These are phyloP conservation scores for Prillingera fragicola DNA, from an alignment of 1,284 basidiomycete species.

Conservation along the genomic window DNA sequence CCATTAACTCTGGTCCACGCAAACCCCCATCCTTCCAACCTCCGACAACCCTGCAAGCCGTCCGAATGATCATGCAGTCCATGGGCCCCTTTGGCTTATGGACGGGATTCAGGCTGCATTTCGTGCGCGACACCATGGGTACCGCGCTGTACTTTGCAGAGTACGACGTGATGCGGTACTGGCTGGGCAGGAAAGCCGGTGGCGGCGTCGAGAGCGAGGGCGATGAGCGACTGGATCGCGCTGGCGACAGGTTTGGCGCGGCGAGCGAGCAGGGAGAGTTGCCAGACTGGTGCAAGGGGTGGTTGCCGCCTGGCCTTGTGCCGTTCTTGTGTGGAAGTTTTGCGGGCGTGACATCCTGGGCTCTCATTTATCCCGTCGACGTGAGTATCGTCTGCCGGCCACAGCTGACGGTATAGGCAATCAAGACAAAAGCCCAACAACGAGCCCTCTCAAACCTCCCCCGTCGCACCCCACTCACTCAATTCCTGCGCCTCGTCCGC, in stretches of 20 bases:
- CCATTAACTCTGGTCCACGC: neutral
- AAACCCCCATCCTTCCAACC: constrained; percentile 21
- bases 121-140: constrained; percentile 45
- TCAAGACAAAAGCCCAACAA: constrained; percentile 49
- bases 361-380: constrained; percentile 48
- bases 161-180: constrained; percentile 46
- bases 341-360: constrained; percentile 48
- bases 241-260: constrained; percentile 4
- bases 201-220: constrained; percentile 6
- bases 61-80: constrained; percentile 32
- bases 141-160: constrained; percentile 48
- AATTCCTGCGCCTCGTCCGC: constrained; percentile 42
- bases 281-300: constrained; percentile 42
- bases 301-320: constrained; percentile 37
- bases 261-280: constrained; percentile 33
- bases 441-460: constrained; percentile 40
- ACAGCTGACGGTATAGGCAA: constrained; percentile 27
- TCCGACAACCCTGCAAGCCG: constrained; percentile 42
- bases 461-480: constrained; percentile 35
- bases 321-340: constrained; percentile 46
- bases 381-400: constrained; percentile 25
- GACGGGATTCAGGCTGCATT: constrained; percentile 42
- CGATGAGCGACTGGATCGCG: constrained; percentile 10
- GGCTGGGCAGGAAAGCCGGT: constrained; percentile 22
- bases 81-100: constrained; percentile 37